These are phyloP conservation scores for Rugonectria rugulosa DNA, from an alignment of 2,329 filamentous ascomycete genomes.

Conservation along the genomic window DNA sequence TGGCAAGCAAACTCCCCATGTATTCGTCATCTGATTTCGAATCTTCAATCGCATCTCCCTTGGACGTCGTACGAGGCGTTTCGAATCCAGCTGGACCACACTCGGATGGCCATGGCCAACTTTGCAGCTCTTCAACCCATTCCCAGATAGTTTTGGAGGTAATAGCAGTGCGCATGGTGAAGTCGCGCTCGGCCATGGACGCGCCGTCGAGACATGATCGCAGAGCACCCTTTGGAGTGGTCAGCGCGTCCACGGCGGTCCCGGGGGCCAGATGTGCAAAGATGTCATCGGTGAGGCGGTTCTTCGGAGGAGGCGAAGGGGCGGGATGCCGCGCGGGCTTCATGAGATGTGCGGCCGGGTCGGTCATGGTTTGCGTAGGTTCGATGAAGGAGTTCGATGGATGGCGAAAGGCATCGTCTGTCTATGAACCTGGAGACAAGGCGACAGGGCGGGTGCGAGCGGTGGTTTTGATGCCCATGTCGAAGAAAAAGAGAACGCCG, in stretches of 20 bases:
- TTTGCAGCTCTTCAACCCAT: slow-evolving; percentile 76
- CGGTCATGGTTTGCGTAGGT: slow-evolving; percentile 43
- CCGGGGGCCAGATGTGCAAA: slow-evolving; percentile 68
- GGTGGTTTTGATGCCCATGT: slow-evolving; percentile 39
- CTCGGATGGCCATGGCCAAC: slow-evolving; percentile 64
- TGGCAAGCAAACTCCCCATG: slow-evolving; percentile 74
- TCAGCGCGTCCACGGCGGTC: slow-evolving; percentile 67
- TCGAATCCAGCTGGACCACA: slow-evolving; percentile 63
- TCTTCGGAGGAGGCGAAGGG: slow-evolving; percentile 54
- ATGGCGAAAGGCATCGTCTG: slow-evolving; percentile 38
- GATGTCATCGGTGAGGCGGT: slow-evolving; percentile 62
- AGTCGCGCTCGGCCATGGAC: slow-evolving; percentile 71
- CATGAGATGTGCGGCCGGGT: slow-evolving; percentile 41
- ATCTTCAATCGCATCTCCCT: slow-evolving; percentile 40
- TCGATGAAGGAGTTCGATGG: slow-evolving; percentile 27
- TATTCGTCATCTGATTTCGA: slow-evolving; percentile 53
- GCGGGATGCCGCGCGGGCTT: slow-evolving; percentile 45
- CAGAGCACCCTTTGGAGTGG: slow-evolving; percentile 59
- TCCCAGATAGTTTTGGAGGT: slow-evolving; percentile 75
- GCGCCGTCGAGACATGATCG: slow-evolving; percentile 68
- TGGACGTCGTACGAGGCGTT: slow-evolving; percentile 51
- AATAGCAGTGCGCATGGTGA: slow-evolving; percentile 74
- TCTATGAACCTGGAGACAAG: slow-evolving; percentile 40
- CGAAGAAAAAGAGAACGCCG: slow-evolving; percentile 35
- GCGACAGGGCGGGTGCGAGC: slow-evolving; percentile 31